Evolutionary conservation across 352 stramenopile species (phyloP).

Genomic region (Phytophthora sp.): DNA sequence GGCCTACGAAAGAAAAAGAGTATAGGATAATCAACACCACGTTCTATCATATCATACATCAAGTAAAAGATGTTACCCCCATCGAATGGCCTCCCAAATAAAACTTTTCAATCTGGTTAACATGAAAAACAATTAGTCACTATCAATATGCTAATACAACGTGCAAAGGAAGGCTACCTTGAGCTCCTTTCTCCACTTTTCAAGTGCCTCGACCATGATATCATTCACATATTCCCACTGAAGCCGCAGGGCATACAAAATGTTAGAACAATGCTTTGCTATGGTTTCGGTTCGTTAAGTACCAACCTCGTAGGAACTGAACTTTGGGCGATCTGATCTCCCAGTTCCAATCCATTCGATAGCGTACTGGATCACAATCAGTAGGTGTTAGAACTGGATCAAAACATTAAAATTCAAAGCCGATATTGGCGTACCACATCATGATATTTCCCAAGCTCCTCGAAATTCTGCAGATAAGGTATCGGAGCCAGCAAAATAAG

Average conservation of each 20-base stretch:
- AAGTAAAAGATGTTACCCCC: slow-evolving; percentile 43
- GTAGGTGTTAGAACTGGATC: neutral
- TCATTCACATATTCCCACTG: slow-evolving; percentile 65
- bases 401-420: neutral
- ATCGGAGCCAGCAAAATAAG: neutral
- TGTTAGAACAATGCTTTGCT: neutral
- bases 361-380: slow-evolving; percentile 47
- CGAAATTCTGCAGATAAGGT: slow-evolving; percentile 79
- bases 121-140: too few species aligned
- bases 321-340: slow-evolving; percentile 63
- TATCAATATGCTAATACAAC: too few species aligned
- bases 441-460: slow-evolving; percentile 59
- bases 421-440: slow-evolving; percentile 44
- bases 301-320: slow-evolving; percentile 59
- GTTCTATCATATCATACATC: too few species aligned
- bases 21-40: neutral
- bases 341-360: slow-evolving; percentile 75
- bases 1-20: slow-evolving; percentile 32
- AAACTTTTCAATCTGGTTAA: slow-evolving; percentile 71
- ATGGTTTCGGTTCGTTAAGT: neutral
- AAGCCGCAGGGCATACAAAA: neutral
- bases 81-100: slow-evolving; percentile 70
- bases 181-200: slow-evolving; percentile 66
- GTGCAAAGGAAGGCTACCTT: slow-evolving; percentile 29
- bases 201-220: slow-evolving; percentile 65